phyloP scores from a whole-genome alignment of 345 rosid species.

The Viola odorata region DNA sequence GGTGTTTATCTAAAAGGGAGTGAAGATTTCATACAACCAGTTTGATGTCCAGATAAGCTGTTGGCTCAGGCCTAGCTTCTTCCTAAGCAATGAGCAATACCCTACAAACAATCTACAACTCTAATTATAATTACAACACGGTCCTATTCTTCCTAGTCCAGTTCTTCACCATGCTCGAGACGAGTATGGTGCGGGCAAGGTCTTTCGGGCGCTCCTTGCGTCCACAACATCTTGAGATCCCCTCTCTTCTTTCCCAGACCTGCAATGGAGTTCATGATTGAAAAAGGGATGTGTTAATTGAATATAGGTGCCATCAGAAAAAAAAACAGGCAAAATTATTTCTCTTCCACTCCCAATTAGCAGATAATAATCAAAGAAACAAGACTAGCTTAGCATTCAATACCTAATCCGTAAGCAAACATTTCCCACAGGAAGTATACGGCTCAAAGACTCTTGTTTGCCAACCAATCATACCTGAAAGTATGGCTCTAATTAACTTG shows the following conservation, averaged over 20 bases:
- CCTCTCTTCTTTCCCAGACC: slow-evolving; percentile 50
- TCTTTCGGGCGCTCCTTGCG: slow-evolving; percentile 20
- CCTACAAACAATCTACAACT: neutral
- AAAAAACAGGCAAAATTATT: neutral
- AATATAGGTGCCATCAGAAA: neutral
- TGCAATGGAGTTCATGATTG: slow-evolving; percentile 13
- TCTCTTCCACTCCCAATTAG: neutral
- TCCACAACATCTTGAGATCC: slow-evolving; percentile 20
- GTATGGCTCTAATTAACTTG: neutral
- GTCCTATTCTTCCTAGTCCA: slow-evolving; percentile 1
- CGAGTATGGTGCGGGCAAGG: slow-evolving; percentile 17
- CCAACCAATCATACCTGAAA: slow-evolving; percentile 86
- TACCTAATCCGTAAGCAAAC: slow-evolving; percentile 92
- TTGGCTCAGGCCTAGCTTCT: slow-evolving; percentile 6
- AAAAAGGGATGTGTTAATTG: neutral
- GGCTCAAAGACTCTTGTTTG: slow-evolving; percentile 70
- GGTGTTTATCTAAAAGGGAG: neutral
- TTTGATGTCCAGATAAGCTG: slow-evolving; percentile 4
- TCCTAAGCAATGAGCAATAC: neutral
- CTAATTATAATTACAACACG: neutral
- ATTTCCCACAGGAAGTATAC: slow-evolving; percentile 97
- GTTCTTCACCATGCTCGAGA: slow-evolving; percentile 14
- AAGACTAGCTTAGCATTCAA: slow-evolving; percentile 7
- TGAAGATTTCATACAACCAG: neutral
- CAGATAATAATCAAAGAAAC: neutral